Evolutionary conservation across 148 eudicot species (phyloP).

Genomic region (Talinum fruticosum): DNA sequence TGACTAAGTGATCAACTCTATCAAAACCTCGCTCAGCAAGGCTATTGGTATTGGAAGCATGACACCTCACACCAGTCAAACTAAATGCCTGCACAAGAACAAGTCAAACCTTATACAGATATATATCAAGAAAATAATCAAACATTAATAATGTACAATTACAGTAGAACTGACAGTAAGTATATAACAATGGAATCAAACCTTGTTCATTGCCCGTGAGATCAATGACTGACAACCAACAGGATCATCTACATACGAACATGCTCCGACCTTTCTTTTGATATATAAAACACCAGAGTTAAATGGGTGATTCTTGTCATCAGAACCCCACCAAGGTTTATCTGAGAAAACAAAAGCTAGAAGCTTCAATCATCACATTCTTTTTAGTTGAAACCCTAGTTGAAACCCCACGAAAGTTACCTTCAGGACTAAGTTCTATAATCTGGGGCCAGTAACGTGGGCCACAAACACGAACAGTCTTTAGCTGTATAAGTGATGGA

Average conservation of each 20-base stretch:
- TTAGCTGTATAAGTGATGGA: constrained; percentile 53
- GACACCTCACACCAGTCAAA: constrained; percentile 51
- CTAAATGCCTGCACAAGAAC: constrained; percentile 64
- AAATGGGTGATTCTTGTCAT: constrained; percentile 75
- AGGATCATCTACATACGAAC: constrained; percentile 98
- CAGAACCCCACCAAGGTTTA: constrained; percentile 88
- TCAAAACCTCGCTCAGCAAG: constrained; percentile 41
- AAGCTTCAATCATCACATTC: constrained; percentile 15
- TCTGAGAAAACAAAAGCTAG: constrained; percentile 40
- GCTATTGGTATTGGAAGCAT: constrained; percentile 31
- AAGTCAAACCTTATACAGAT: not conserved
- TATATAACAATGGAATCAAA: constrained; percentile 13
- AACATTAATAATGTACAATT: not conserved
- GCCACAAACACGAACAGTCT: constrained; percentile 87
- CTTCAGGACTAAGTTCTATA: constrained; percentile 87
- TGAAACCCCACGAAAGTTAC: constrained; percentile 31
- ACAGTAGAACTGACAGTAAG: not conserved
- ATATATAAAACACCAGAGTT: constrained; percentile 86
- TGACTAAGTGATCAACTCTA: constrained; percentile 82
- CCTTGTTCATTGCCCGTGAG: constrained; percentile 98
- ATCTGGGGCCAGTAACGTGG: constrained; percentile 99
- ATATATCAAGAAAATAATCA: not conserved
- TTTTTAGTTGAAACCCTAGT: not conserved
- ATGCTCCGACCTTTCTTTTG: constrained; percentile 92
- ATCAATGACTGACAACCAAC: constrained; percentile 83